These are phyloP conservation scores for Phaffia australis DNA, from an alignment of 768 basidiomycete species.

Conservation along the genomic window DNA sequence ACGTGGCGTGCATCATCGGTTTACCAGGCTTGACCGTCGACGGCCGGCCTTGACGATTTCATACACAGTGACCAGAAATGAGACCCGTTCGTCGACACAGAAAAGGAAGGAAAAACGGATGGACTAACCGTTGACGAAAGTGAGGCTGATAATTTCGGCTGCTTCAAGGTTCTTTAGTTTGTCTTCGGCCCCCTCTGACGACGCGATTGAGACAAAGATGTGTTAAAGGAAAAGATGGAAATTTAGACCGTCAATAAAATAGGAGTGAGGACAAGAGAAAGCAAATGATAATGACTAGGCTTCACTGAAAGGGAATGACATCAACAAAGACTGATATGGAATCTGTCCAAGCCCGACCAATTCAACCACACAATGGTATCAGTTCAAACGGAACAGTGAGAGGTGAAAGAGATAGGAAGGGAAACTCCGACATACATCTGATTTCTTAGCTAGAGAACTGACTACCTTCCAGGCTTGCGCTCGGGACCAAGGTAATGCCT, in stretches of 20 bases:
- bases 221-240: conserved; percentile 68
- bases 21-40: conserved; percentile 77
- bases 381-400: neutral
- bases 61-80: neutral
- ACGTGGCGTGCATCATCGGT: conserved; percentile 77
- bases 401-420: neutral
- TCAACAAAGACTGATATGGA: conserved; percentile 15
- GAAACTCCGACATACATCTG: conserved; percentile 39
- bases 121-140: conserved; percentile 55
- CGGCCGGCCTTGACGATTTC: conserved; percentile 53
- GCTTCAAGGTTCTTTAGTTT: conserved; percentile 76
- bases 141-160: conserved; percentile 66
- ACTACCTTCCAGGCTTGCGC: conserved; percentile 82
- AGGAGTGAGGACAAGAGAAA: neutral
- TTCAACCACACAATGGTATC: neutral
- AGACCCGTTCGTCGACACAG: neutral
- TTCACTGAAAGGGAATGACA: conserved; percentile 21
- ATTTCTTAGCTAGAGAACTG: conserved; percentile 55
- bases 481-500: conserved; percentile 65
- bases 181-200: conserved; percentile 78
- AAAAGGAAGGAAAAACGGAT: neutral
- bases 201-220: conserved; percentile 69
- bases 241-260: neutral
- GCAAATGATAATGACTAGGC: too few species aligned
- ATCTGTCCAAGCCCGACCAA: conserved; percentile 8